Evolutionary conservation across 805 yeast genomes (phyloP).

Genomic region (Ogataea allantospora): DNA sequence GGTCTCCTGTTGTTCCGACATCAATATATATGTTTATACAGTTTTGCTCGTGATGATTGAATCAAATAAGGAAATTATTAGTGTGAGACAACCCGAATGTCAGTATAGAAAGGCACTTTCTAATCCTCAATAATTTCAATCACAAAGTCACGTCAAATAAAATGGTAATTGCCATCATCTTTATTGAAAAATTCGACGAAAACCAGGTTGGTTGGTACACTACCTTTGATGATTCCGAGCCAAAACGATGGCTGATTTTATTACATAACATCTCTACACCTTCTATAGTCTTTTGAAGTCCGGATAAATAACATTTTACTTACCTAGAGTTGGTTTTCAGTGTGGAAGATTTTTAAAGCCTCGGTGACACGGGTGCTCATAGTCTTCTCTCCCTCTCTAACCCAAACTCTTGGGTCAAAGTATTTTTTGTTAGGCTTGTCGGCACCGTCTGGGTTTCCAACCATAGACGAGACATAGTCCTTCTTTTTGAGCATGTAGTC

Average conservation of each 20-base stretch:
- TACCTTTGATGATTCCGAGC: slow-evolving; percentile 6
- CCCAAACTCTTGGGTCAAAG: slow-evolving; percentile 99
- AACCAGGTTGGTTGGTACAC: slow-evolving; percentile 11
- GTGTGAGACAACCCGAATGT: slow-evolving; percentile 8
- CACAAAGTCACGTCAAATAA: slow-evolving; percentile 14
- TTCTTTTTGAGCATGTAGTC: slow-evolving; percentile 95
- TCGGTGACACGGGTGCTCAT: slow-evolving; percentile 83
- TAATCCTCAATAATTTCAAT: slow-evolving; percentile 9
- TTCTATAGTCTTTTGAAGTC: not conserved
- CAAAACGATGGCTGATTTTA: not conserved
- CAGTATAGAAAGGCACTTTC: slow-evolving; percentile 8
- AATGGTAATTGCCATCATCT: slow-evolving; percentile 19
- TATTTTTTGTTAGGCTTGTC: slow-evolving; percentile 99
- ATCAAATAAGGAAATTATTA: slow-evolving; percentile 8
- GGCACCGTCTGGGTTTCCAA: slow-evolving; percentile 99
- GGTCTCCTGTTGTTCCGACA: slow-evolving; percentile 33
- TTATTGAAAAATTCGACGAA: slow-evolving; percentile 23
- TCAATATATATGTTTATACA: slow-evolving; percentile 15
- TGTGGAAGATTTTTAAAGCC: slow-evolving; percentile 85
- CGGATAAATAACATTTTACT: not conserved
- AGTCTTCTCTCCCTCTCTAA: slow-evolving; percentile 99
- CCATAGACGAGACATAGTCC: slow-evolving; percentile 85
- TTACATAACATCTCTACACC: slow-evolving; percentile 7
- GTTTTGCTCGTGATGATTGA: slow-evolving; percentile 9
- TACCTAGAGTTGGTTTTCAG: slow-evolving; percentile 47